These are phyloP conservation scores for Gamarada debralockiae DNA, from an alignment of 495 filamentous ascomycete species.

Conservation along the genomic window DNA sequence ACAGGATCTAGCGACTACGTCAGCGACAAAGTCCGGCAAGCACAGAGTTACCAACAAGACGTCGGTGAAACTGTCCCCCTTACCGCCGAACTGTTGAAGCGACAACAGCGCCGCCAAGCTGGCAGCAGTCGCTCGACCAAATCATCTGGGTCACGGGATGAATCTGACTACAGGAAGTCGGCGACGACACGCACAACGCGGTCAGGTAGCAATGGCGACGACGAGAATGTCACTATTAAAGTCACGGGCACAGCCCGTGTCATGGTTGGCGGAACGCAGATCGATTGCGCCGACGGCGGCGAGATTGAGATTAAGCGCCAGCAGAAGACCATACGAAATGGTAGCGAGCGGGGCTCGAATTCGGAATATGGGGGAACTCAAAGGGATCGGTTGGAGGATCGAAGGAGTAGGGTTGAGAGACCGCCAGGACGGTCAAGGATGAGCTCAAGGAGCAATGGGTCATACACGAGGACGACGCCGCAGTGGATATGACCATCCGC, in stretches of 20 bases:
- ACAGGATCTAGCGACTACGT: constrained; percentile 30
- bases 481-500: constrained; percentile 6
- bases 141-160: constrained; percentile 49
- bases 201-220: constrained; percentile 35
- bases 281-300: constrained; percentile 47
- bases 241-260: constrained; percentile 29
- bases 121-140: constrained; percentile 47
- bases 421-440: constrained; percentile 9
- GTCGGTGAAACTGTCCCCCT: constrained; percentile 38
- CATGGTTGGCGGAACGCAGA: constrained; percentile 42
- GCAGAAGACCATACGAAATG: constrained; percentile 14
- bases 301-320: constrained; percentile 44
- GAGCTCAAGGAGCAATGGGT: constrained; percentile 13
- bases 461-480: constrained; percentile 15
- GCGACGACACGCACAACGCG: constrained; percentile 51
- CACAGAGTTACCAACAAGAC: constrained; percentile 46
- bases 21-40: constrained; percentile 39
- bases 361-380: constrained; percentile 20
- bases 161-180: constrained; percentile 52
- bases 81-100: constrained; percentile 45
- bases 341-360: constrained; percentile 18
- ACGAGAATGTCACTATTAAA: constrained; percentile 50
- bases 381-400: constrained; percentile 8
- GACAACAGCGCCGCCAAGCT: constrained; percentile 31
- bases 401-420: constrained; percentile 16